A percentile compares a stretch with the other conserved stretches of the same genome.
These are phyloP conservation scores for Monosporascus sp. DNA, from an alignment of 2,329 filamentous ascomycete genomes.

Conservation along the genomic window DNA sequence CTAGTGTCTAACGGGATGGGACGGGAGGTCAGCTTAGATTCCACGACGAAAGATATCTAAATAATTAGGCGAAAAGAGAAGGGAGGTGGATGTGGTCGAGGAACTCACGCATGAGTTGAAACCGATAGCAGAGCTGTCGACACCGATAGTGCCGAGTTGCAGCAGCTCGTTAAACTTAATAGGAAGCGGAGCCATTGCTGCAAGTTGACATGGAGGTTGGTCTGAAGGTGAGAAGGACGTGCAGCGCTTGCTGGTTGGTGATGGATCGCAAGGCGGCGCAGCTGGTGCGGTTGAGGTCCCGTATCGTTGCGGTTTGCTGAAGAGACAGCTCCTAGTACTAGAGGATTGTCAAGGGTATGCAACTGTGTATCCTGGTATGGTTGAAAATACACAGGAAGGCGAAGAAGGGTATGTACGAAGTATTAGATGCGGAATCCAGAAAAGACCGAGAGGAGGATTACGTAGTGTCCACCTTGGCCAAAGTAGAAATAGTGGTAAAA, in stretches of 20 bases:
- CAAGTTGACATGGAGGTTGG: conserved; percentile 21
- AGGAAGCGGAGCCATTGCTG: conserved; percentile 63
- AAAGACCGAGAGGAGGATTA: background rate
- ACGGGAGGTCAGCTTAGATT: conserved; percentile 14
- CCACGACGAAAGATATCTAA: background rate
- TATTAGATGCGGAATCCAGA: background rate
- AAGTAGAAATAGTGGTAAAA: background rate
- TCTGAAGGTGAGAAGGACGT: background rate
- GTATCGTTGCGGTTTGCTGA: background rate
- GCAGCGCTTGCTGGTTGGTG: background rate
- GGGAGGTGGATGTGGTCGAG: background rate
- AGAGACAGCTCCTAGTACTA: too few species aligned
- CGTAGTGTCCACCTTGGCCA: background rate
- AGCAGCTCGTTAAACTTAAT: conserved; percentile 93
- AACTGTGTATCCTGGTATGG: background rate
- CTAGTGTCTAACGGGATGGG: conserved; percentile 69
- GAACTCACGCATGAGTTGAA: conserved; percentile 79
- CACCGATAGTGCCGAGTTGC: conserved; percentile 51
- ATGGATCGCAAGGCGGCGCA: background rate
- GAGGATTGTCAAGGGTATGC: background rate
- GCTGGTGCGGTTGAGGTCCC: background rate
- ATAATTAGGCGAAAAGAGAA: too few species aligned
- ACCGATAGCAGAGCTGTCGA: conserved; percentile 56
- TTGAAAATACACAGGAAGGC: background rate
- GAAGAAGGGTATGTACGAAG: background rate